phyloP scores from a whole-genome alignment of 1,139 yeast genomes.

The Hansenula sp. region DNA sequence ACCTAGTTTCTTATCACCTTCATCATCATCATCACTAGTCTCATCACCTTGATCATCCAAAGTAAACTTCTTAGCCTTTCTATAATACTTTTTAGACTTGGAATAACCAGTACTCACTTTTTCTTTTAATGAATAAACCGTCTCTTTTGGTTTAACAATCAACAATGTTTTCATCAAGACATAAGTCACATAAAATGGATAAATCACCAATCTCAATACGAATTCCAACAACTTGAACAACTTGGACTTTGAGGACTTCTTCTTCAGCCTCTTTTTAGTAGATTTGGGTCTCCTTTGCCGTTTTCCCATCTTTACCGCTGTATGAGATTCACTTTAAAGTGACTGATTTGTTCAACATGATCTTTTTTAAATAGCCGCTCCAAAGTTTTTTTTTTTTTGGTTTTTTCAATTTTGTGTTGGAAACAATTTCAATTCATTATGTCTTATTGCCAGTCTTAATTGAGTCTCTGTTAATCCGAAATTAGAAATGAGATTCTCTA shows the following conservation, averaged over 20 bases:
- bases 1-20: too few species aligned
- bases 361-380: too few species aligned
- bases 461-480: conserved; percentile 10
- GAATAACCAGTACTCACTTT: neutral
- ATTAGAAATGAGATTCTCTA: conserved; percentile 5
- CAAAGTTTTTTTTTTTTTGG: too few species aligned
- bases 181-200: conserved; percentile 1
- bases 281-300: too few species aligned
- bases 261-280: neutral
- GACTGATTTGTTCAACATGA: too few species aligned
- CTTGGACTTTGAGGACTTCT: neutral
- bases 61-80: neutral
- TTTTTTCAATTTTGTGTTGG: too few species aligned
- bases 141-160: conserved; percentile 2
- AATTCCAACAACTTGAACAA: neutral
- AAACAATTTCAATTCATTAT: neutral
- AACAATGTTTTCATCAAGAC: conserved; percentile 2
- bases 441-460: neutral
- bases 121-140: neutral
- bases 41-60: neutral
- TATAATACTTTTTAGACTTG: conserved; percentile 1
- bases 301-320: neutral
- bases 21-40: neutral
- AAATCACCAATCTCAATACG: neutral
- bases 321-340: too few species aligned